These are phyloP conservation scores for Daldinia eschscholtzii DNA, from an alignment of 2,329 filamentous ascomycete species.

Conservation along the genomic window DNA sequence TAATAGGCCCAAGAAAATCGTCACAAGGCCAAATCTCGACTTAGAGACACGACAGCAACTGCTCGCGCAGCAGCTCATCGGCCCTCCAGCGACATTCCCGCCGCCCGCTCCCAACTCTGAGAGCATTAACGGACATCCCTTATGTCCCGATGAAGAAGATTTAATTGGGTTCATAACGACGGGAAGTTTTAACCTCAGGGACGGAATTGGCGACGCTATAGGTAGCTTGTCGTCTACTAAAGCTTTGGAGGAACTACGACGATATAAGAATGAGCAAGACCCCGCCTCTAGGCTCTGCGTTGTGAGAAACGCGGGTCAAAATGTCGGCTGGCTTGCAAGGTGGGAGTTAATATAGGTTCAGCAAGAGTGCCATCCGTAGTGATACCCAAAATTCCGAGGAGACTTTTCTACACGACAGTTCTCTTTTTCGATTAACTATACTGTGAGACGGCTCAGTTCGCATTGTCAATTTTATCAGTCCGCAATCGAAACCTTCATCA, in stretches of 20 bases:
- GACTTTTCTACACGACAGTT: not conserved
- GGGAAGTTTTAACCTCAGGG: constrained; percentile 83
- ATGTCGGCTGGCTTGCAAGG: constrained; percentile 79
- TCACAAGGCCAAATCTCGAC: constrained; percentile 50
- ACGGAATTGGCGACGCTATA: constrained; percentile 81
- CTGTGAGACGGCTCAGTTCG: not conserved
- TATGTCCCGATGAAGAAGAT: constrained; percentile 79
- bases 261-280: constrained; percentile 47
- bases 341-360: constrained; percentile 73
- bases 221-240: constrained; percentile 75
- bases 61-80: constrained; percentile 63
- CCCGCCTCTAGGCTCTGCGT: constrained; percentile 75
- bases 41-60: constrained; percentile 59
- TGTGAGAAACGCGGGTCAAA: constrained; percentile 83
- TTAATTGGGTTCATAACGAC: constrained; percentile 92
- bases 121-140: constrained; percentile 67
- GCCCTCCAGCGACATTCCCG: constrained; percentile 53
- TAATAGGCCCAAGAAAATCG: constrained; percentile 47
- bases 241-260: constrained; percentile 60
- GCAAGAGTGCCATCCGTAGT: not conserved
- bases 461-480: too few relatives aligned
- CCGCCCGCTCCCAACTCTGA: constrained; percentile 54
- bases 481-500: not conserved
- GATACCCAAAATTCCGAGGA: constrained; percentile 16
- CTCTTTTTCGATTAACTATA: not conserved